Base-by-base conservation (phyloP, 192 early-diverging fungal species). In the Coemansia sp. region DNA sequence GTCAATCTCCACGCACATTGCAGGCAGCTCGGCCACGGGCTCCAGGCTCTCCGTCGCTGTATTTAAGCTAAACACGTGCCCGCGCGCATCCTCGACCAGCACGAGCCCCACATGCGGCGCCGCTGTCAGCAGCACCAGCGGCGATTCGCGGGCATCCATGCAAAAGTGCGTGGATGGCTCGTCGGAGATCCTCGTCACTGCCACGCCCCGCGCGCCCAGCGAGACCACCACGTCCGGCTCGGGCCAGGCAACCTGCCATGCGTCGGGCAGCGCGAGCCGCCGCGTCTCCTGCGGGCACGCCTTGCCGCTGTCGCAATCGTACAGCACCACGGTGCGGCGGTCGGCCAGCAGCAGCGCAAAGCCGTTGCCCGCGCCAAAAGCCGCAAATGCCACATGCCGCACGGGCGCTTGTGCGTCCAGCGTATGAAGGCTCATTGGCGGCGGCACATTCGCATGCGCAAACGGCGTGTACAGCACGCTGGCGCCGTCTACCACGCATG, bases 391-490 rank as follows among this genome's bases (percentile, higher is more conserved):
- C 16, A 91, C 82, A 58, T 86, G 76, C 6, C 80, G 65, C 14
- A 80, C 73, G 0, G 70, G 48, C n/a, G 29, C 24, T 3, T 25
- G 33, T 2, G 32, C 27, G 0, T 44, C 28, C 29, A 79, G 43
- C 1, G 62, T 65, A 46, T 73, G 60, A 25, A 73, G 71, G 7
- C 65, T 77, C 95, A 97, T 97, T n/a, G 97, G 97, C 28, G 97
- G 97, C 31, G 97, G 97, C 23, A 97, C 88, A 65, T 95, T 97
- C 54, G 85, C 83, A 51, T 86, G 74, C 53, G 77, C 68, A 51
- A 79, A 73, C 54, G 77, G 77, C 33, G 77, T 79, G 48, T 72
- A 66, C 31, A 79, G 59, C 24, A 84, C 40, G 27, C 59, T 30
- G 14, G 64, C 56, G 29, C 92, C 92, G 67, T 95, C 92, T 12